Evolutionary conservation across 805 yeast genomes (phyloP).

Genomic region (Kodamaea hsintzibuensis): DNA sequence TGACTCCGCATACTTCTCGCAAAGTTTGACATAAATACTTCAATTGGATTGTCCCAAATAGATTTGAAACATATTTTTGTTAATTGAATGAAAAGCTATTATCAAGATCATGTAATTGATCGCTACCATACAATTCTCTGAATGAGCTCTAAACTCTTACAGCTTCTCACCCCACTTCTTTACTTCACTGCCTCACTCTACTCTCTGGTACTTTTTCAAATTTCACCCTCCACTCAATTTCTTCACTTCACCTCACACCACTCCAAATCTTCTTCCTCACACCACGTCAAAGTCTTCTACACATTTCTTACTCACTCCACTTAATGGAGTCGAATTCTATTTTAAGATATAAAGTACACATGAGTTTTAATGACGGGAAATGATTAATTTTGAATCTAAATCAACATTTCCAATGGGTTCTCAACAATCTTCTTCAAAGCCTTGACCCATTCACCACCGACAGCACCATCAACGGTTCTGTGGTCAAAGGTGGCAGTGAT

Average conservation of each 20-base stretch:
- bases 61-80: too few species aligned
- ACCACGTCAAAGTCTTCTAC: too few species aligned
- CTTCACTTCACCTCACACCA: not conserved
- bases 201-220: too few species aligned
- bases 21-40: too few species aligned
- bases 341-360: slow-evolving; percentile 1
- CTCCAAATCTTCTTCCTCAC: not conserved
- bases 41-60: too few species aligned
- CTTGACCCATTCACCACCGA: slow-evolving; percentile 95
- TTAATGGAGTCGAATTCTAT: not conserved
- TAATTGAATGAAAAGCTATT: too few species aligned
- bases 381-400: slow-evolving; percentile 46
- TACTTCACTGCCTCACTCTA: too few species aligned
- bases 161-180: too few species aligned
- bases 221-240: not conserved
- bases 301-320: not conserved
- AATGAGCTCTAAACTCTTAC: too few species aligned
- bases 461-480: slow-evolving; percentile 96
- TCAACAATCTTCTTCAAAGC: slow-evolving; percentile 89
- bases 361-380: slow-evolving; percentile 1
- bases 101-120: too few species aligned
- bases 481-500: slow-evolving; percentile 98
- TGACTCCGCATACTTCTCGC: too few species aligned
- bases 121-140: too few species aligned
- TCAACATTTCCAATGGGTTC: slow-evolving; percentile 91